Percentiles rank a stretch among this genome's conserved stretches.
These are phyloP conservation scores for Pythium myriotylum DNA, from an alignment of 352 stramenopile genomes.

Conservation along the genomic window DNA sequence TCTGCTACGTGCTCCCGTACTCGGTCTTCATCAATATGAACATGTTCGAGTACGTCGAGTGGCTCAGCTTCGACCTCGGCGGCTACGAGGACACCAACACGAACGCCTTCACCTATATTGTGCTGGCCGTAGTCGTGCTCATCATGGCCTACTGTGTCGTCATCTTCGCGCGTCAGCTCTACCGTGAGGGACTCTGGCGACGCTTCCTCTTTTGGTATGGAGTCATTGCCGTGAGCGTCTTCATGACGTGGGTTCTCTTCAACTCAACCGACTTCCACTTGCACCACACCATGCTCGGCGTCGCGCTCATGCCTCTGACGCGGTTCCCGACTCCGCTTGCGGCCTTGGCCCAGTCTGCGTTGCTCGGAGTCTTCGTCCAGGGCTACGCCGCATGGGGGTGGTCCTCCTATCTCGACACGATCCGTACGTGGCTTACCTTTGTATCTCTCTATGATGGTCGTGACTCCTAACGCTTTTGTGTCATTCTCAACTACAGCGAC, in stretches of 20 bases:
- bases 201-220: conserved; percentile 41
- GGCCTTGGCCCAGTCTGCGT: conserved; percentile 49
- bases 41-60: conserved; percentile 68
- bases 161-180: conserved; percentile 50
- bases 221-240: conserved; percentile 30
- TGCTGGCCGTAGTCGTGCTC: conserved; percentile 42
- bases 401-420: conserved; percentile 62
- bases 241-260: conserved; percentile 63
- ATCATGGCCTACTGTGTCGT: conserved; percentile 35
- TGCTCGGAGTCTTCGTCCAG: conserved; percentile 69
- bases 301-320: conserved; percentile 70
- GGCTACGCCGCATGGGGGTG: conserved; percentile 80
- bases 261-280: conserved; percentile 66
- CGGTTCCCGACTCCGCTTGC: conserved; percentile 59
- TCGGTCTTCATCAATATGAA: conserved; percentile 79
- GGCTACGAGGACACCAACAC: conserved; percentile 50
- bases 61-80: conserved; percentile 73
- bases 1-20: conserved; percentile 72
- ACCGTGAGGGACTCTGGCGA: conserved; percentile 41
- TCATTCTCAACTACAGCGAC: conserved; percentile 42
- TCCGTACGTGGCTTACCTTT: conserved; percentile 46
- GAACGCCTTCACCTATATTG: conserved; percentile 67
- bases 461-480: background rate
- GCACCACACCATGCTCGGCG: conserved; percentile 76
- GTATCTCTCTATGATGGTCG: background rate